Conservation (phyloP, 306 rosid genomes). For the Sophora flavescens region DNA sequence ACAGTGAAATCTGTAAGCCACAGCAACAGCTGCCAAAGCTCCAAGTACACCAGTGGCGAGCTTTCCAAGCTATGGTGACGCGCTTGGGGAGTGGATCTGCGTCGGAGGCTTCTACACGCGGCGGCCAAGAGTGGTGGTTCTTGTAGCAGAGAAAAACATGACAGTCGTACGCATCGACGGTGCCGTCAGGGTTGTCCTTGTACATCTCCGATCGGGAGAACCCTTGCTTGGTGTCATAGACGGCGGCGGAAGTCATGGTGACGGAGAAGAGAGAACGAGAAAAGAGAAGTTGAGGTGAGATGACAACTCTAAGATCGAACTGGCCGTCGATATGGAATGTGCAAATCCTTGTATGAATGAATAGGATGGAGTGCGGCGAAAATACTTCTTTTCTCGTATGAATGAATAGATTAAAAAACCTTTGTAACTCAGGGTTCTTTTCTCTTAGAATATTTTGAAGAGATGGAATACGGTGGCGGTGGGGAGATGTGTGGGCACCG, state of each 20-base stretch:
- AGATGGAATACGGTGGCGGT: no score
- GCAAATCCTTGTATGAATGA: no score
- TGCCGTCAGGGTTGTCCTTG: conserved; percentile 67
- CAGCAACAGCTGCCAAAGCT: conserved; percentile 70
- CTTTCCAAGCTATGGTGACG: conserved; percentile 57
- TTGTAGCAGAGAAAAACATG: conserved; percentile 89
- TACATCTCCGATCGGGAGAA: conserved; percentile 89
- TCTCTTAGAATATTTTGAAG: no score
- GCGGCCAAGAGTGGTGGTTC: conserved; percentile 72
- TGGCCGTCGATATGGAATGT: no score
- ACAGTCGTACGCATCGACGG: conserved; percentile 77
- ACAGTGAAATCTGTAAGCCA: conserved; percentile 74
- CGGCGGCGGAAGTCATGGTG: conserved; percentile 60
- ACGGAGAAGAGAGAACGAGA: background rate
- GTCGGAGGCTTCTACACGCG: conserved; percentile 75
- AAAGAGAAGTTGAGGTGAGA: no score
- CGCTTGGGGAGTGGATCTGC: conserved; percentile 75
- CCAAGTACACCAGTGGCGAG: conserved; percentile 76
- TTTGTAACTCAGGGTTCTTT: no score
- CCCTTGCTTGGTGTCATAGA: conserved; percentile 67
- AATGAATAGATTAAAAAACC: no score
- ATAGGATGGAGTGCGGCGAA: no score
- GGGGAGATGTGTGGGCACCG: no score
- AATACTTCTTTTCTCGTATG: no score
- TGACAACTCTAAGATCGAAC: no score